Evolutionary conservation across 1,284 basidiomycete genomes (phyloP).

Genomic region (Apiotrichum montevideense): DNA sequence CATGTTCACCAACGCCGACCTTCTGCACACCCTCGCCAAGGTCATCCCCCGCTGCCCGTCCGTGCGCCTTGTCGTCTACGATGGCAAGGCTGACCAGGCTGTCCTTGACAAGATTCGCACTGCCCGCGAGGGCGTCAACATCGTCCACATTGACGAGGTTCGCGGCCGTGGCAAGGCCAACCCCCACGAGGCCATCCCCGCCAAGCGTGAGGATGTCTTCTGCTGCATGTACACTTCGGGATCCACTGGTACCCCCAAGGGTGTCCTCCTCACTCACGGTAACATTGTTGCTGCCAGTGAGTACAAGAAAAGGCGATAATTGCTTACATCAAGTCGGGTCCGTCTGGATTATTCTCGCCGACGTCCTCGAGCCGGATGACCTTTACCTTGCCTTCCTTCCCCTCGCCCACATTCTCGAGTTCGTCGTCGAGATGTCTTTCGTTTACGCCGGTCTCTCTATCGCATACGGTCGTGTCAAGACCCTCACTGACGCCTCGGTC

Average conservation of each 20-base stretch:
- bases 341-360: constrained; percentile 67
- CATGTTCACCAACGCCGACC: constrained; percentile 82
- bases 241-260: constrained; percentile 74
- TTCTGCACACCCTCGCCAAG: constrained; percentile 65
- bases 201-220: constrained; percentile 62
- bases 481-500: constrained; percentile 85
- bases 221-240: constrained; percentile 98
- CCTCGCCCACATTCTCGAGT: constrained; percentile 80
- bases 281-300: constrained; percentile 72
- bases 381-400: constrained; percentile 79
- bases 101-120: constrained; percentile 52
- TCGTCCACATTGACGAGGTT: constrained; percentile 65
- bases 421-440: constrained; percentile 47
- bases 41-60: constrained; percentile 65
- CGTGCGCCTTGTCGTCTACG: constrained; percentile 77
- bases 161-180: constrained; percentile 58
- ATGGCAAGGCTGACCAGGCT: constrained; percentile 60
- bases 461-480: constrained; percentile 91
- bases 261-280: constrained; percentile 79
- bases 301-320: constrained; percentile 1
- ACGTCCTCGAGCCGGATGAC: constrained; percentile 65
- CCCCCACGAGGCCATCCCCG: constrained; percentile 53
- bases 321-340: constrained; percentile 55
- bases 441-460: constrained; percentile 50
- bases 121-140: constrained; percentile 49